A percentile compares a stretch with the other conserved stretches of the same genome.
Evolutionary conservation across 1,139 yeast species (phyloP).

Genomic region (Trichomonascaceae sp.): DNA sequence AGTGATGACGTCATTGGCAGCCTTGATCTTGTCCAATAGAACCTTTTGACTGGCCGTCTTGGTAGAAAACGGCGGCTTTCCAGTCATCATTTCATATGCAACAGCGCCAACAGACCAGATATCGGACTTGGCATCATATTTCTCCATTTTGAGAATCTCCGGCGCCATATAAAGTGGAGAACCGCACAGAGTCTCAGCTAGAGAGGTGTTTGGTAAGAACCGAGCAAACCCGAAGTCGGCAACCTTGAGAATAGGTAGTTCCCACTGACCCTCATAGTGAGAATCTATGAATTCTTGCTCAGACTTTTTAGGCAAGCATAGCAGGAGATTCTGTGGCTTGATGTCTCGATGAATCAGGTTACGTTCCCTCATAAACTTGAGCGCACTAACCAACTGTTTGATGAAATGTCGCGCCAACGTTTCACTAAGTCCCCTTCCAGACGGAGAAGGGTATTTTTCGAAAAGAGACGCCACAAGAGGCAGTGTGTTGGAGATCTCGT

Average conservation of each 20-base stretch:
- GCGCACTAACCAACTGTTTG: conserved; percentile 79
- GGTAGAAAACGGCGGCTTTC: conserved; percentile 93
- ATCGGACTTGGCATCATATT: conserved; percentile 95
- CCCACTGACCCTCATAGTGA: conserved; percentile 74
- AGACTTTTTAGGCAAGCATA: conserved; percentile 70
- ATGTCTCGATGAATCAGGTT: conserved; percentile 90
- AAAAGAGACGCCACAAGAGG: conserved; percentile 74
- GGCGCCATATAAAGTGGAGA: conserved; percentile 98
- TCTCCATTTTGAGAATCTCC: conserved; percentile 87
- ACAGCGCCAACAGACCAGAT: conserved; percentile 98
- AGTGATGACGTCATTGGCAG: conserved; percentile 65
- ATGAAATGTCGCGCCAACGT: conserved; percentile 75
- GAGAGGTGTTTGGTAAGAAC: conserved; percentile 80
- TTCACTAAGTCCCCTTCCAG: conserved; percentile 68
- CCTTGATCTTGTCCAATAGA: conserved; percentile 74
- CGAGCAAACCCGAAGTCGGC: conserved; percentile 99
- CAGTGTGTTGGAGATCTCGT: conserved; percentile 64
- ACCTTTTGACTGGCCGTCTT: conserved; percentile 71
- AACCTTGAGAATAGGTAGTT: conserved; percentile 80
- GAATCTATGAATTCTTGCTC: conserved; percentile 49
- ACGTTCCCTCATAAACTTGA: conserved; percentile 71
- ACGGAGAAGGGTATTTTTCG: conserved; percentile 77
- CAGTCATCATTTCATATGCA: conserved; percentile 87
- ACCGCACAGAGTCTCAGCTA: conserved; percentile 97
- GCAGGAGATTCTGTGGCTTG: conserved; percentile 83